phyloP scores from a whole-genome alignment of 176 grass and related monocot species.

The Bonia amplexicaulis region DNA sequence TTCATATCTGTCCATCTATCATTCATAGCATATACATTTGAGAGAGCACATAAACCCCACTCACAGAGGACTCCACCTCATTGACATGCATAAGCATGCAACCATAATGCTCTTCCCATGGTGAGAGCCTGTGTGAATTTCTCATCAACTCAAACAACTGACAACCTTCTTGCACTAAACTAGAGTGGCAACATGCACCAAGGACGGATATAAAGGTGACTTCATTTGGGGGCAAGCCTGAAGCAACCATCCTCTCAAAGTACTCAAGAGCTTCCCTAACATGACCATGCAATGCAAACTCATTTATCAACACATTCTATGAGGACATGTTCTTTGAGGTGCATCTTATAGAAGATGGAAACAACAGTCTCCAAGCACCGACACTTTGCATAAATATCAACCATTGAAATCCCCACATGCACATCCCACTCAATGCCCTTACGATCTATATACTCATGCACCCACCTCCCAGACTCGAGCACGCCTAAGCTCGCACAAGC shows the following conservation, averaged over 20 bases:
- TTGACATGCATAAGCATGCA: conserved; percentile 43
- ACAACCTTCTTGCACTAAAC: conserved; percentile 42
- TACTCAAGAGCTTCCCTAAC: conserved; percentile 25
- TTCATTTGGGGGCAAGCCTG: conserved; percentile 34
- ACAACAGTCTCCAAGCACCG: conserved; percentile 34
- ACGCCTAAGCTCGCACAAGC: conserved; percentile 40
- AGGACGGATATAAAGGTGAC: conserved; percentile 39
- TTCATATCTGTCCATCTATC: conserved; percentile 42
- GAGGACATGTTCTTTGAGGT: conserved; percentile 41
- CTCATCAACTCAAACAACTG: conserved; percentile 31
- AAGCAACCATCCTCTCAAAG: conserved; percentile 32
- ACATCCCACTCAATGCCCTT: conserved; percentile 41
- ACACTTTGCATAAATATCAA: conserved; percentile 47
- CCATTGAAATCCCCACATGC: conserved; percentile 46
- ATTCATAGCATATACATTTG: conserved; percentile 43
- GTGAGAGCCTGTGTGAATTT: conserved; percentile 25
- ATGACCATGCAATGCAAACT: conserved; percentile 36
- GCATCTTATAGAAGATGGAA: conserved; percentile 39
- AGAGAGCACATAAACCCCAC: conserved; percentile 47
- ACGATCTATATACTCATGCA: conserved; percentile 42
- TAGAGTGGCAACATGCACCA: conserved; percentile 42
- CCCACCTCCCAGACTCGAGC: conserved; percentile 39
- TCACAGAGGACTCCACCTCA: conserved; percentile 29
- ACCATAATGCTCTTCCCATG: conserved; percentile 49
- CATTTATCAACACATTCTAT: conserved; percentile 52